Conservation (phyloP, 2,329 filamentous ascomycete genomes). For the Penicillium aurantiogriseum region DNA sequence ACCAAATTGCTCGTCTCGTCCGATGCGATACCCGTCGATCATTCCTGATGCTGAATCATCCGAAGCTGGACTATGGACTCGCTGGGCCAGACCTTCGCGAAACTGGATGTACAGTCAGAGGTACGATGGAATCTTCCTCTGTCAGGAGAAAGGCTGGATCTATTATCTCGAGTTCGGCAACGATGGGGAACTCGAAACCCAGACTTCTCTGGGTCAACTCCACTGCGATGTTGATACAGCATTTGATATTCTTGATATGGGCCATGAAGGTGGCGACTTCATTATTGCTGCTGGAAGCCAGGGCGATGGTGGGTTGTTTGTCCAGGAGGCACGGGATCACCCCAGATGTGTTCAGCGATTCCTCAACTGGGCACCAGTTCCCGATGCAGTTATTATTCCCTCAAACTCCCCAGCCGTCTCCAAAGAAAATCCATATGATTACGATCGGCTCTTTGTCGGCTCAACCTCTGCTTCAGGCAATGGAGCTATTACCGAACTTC, state of each 20-base stretch:
- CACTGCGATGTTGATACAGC: slow-evolving; percentile 75
- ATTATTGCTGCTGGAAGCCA: slow-evolving; percentile 75
- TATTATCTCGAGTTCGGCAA: slow-evolving; percentile 68
- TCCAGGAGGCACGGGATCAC: slow-evolving; percentile 60
- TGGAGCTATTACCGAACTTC: slow-evolving; percentile 66
- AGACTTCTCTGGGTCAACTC: slow-evolving; percentile 63
- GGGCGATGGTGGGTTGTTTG: slow-evolving; percentile 73
- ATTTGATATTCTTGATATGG: slow-evolving; percentile 69
- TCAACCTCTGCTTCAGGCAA: slow-evolving; percentile 60
- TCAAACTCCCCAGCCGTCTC: slow-evolving; percentile 15
- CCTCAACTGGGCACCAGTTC: slow-evolving; percentile 58
- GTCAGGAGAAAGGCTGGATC: slow-evolving; percentile 81
- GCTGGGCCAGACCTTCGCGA: slow-evolving; percentile 78
- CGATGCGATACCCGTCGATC: slow-evolving; percentile 32
- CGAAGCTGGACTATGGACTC: slow-evolving; percentile 66
- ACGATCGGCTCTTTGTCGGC: slow-evolving; percentile 65
- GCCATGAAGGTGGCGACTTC: slow-evolving; percentile 68
- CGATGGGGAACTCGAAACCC: slow-evolving; percentile 53
- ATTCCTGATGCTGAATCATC: slow-evolving; percentile 26
- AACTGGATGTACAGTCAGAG: slow-evolving; percentile 59
- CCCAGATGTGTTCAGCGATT: slow-evolving; percentile 60
- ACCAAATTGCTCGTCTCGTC: slow-evolving; percentile 38
- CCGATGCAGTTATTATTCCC: slow-evolving; percentile 44
- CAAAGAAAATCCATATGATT: slow-evolving; percentile 27
- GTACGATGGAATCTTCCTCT: slow-evolving; percentile 79